These are phyloP conservation scores for Pseudodiploospora longispora DNA, from an alignment of 2,329 filamentous ascomycete genomes.

Conservation along the genomic window DNA sequence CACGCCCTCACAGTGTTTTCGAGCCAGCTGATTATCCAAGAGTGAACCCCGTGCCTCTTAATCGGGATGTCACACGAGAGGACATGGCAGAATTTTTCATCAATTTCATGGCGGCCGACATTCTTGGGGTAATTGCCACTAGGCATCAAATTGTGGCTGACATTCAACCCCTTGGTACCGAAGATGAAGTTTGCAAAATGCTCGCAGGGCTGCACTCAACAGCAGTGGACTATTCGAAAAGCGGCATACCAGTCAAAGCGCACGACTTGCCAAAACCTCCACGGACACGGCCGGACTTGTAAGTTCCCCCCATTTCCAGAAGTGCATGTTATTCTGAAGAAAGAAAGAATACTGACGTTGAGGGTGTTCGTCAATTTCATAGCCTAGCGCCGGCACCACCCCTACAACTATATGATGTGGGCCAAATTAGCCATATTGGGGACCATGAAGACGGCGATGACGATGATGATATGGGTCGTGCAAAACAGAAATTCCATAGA, in stretches of 20 bases:
- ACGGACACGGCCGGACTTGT: constrained; percentile 47
- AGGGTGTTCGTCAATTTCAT: background rate
- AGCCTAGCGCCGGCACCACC: constrained; percentile 40
- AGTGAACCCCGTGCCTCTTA: constrained; percentile 48
- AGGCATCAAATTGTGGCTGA: constrained; percentile 60
- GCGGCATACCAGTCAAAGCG: constrained; percentile 52
- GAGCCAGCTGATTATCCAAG: constrained; percentile 63
- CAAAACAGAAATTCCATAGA: constrained; percentile 50
- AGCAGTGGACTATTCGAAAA: constrained; percentile 71
- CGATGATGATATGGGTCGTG: constrained; percentile 34
- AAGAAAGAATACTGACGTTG: no score
- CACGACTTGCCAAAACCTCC: constrained; percentile 31
- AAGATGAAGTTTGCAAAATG: constrained; percentile 38
- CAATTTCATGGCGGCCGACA: constrained; percentile 63
- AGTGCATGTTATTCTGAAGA: background rate
- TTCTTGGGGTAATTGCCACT: constrained; percentile 57
- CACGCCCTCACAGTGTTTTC: constrained; percentile 36
- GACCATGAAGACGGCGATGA: constrained; percentile 29
- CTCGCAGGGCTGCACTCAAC: constrained; percentile 60
- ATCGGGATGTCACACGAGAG: constrained; percentile 45
- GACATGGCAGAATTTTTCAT: constrained; percentile 80
- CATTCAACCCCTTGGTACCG: constrained; percentile 41
- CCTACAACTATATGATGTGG: constrained; percentile 35
- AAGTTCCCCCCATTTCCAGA: constrained; percentile 15
- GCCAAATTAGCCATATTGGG: constrained; percentile 29